Evolutionary conservation across 2,329 filamentous ascomycete species (phyloP), one percentile per base, ranked within the genome.

Genomic region (Colletotrichum echinochloae): DNA sequence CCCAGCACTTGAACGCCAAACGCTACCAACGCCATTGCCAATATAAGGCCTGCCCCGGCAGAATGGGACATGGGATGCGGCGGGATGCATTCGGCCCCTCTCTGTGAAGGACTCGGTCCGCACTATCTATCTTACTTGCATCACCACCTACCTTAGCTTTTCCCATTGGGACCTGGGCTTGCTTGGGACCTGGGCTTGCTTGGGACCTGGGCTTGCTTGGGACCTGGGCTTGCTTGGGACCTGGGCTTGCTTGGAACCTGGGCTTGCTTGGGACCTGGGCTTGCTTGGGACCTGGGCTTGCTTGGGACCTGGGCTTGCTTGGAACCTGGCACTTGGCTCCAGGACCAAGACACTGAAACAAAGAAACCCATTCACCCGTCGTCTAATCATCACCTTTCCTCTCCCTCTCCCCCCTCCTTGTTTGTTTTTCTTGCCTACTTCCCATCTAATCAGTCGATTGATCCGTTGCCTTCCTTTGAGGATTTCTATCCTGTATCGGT

Each of bases 301-400:
- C 30, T 33, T 33, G 30, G 30, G 30, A n/a, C 30, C 8, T 11
- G 20, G 41, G 20, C 41, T n/a, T n/a, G 41, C n/a, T n/a, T n/a
- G 28, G 18, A 12, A 28, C 49, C n/a, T 54, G 49, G 49, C 18
- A n/a, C 49, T 54, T 54, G 23, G 49, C 23, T 12, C 30, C 26
- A 12, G 20, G 28, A 18, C 49, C 49, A 33, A 52, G 28, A n/a
- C 49, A 14, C 9, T 6, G 18, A n/a, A 35, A 33, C 49, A 33
- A 54, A 30, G 28, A 33, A 26, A 30, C 8, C 26, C 28, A 11
- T 63, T 23, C 52, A 23, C 51, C 41, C 56, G n/a, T n/a, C n/a
- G n/a, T n/a, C n/a, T n/a, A n/a, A n/a, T n/a, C n/a, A 41, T 64
- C 30, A 26, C 37, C 52, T 67, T 64, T 64, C 48, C 54, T 68